A percentile compares a stretch with the other conserved stretches of the same genome.
Evolutionary conservation across 1,284 basidiomycete species (phyloP).

Genomic region (Quambalaria eucalypti): DNA sequence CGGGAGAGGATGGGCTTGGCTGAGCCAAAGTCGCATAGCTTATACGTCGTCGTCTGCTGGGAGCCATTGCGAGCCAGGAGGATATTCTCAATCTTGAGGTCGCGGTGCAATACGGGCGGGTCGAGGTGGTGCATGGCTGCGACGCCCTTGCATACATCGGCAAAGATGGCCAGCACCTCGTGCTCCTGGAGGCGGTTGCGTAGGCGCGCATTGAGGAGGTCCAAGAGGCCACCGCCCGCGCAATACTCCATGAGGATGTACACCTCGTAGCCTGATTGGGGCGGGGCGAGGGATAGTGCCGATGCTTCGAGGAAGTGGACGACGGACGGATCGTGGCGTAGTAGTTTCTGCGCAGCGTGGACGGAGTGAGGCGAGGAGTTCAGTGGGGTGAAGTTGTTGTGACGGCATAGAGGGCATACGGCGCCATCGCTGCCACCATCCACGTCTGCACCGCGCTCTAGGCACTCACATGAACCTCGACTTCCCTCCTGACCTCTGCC

Average conservation of each 20-base stretch:
- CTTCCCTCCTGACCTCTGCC: slow-evolving; percentile 91
- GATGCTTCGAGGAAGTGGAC: slow-evolving; percentile 83
- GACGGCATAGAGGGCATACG: too few species aligned
- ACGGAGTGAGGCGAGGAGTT: background rate
- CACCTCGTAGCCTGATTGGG: slow-evolving; percentile 66
- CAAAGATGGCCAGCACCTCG: slow-evolving; percentile 92
- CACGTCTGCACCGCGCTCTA: background rate
- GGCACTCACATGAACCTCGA: slow-evolving; percentile 82
- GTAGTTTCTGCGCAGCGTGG: slow-evolving; percentile 57
- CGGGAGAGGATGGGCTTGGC: slow-evolving; percentile 56
- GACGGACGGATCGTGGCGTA: slow-evolving; percentile 82
- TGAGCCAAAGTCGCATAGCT: slow-evolving; percentile 96
- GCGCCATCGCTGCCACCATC: too few species aligned
- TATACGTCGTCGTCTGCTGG: slow-evolving; percentile 55
- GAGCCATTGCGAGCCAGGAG: slow-evolving; percentile 53
- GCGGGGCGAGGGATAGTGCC: slow-evolving; percentile 38
- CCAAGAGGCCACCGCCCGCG: slow-evolving; percentile 85
- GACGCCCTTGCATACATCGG: slow-evolving; percentile 39
- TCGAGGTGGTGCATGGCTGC: slow-evolving; percentile 76
- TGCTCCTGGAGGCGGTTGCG: slow-evolving; percentile 84
- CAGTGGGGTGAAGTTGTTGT: too few species aligned
- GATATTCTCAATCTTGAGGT: slow-evolving; percentile 93
- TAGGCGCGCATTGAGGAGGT: slow-evolving; percentile 94
- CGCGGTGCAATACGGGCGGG: slow-evolving; percentile 84
- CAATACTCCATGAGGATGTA: slow-evolving; percentile 99